Evolutionary conservation across 2,329 filamentous ascomycete genomes (phyloP).

Genomic region (Clarireedia hainanense): DNA sequence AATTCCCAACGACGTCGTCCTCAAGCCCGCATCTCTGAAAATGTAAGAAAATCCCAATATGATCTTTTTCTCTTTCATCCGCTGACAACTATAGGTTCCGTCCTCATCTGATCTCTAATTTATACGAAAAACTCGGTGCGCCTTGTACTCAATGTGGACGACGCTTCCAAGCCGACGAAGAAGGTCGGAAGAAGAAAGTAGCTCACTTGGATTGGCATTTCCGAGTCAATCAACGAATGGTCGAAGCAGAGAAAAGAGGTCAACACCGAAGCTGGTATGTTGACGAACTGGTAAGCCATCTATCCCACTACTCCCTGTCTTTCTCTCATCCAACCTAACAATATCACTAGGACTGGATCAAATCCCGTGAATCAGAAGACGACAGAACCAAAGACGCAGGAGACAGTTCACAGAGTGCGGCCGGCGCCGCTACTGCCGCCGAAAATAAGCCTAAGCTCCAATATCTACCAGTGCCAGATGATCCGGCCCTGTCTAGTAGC

Average conservation of each 20-base stretch:
- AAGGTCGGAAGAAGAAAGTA: constrained; percentile 78
- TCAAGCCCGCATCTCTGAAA: constrained; percentile 64
- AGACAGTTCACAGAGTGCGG: constrained; percentile 32
- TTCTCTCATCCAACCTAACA: not conserved
- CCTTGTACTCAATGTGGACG: constrained; percentile 89
- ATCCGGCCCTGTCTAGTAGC: constrained; percentile 63
- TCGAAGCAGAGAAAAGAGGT: constrained; percentile 75
- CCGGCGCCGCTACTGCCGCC: constrained; percentile 32
- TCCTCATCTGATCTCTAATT: constrained; percentile 60
- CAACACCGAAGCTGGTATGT: constrained; percentile 94
- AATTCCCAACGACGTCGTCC: constrained; percentile 41
- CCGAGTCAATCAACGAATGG: constrained; percentile 80
- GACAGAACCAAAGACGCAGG: constrained; percentile 40
- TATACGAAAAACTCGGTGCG: constrained; percentile 77
- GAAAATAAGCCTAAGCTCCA: constrained; percentile 45
- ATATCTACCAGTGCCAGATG: constrained; percentile 79
- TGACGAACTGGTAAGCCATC: constrained; percentile 63
- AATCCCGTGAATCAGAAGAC: constrained; percentile 72
- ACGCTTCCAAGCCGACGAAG: constrained; percentile 69
- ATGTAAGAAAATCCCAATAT: constrained; percentile 45
- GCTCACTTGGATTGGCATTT: constrained; percentile 99
- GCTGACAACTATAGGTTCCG: constrained; percentile 48
- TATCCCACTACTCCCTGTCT: not conserved
- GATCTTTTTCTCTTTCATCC: not conserved
- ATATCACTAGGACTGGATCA: constrained; percentile 72